Percentiles rank a stretch among this genome's conserved stretches.
phyloP scores from a whole-genome alignment of 805 yeast species.

The Torulaspora franciscae region DNA sequence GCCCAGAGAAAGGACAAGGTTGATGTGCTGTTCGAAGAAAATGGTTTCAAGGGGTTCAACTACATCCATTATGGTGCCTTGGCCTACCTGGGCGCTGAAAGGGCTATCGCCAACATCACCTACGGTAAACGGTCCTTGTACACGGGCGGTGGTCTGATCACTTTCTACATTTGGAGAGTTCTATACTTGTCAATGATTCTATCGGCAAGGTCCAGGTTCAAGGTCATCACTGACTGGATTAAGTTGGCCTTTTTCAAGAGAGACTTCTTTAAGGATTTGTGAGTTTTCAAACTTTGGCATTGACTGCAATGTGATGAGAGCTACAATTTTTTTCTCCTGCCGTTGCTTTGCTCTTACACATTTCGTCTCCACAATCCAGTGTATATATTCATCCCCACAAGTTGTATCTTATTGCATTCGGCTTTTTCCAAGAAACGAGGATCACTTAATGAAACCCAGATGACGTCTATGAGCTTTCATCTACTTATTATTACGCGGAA shows the following conservation, averaged over 20 bases:
- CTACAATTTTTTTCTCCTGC: slow-evolving; percentile 4
- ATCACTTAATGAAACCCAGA: slow-evolving; percentile 1
- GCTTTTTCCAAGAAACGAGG: not conserved
- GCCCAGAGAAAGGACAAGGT: slow-evolving; percentile 37
- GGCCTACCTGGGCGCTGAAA: slow-evolving; percentile 89
- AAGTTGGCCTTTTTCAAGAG: slow-evolving; percentile 87
- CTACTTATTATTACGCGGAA: slow-evolving; percentile 5
- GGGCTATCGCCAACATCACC: slow-evolving; percentile 91
- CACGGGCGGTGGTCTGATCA: slow-evolving; percentile 81
- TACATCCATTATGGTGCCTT: slow-evolving; percentile 88
- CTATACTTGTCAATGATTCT: slow-evolving; percentile 87
- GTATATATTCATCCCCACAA: slow-evolving; percentile 11
- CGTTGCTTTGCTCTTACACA: not conserved
- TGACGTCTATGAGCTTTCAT: not conserved
- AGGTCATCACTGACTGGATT: slow-evolving; percentile 83
- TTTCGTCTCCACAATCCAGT: slow-evolving; percentile 6
- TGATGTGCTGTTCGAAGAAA: slow-evolving; percentile 42
- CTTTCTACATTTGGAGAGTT: slow-evolving; percentile 89
- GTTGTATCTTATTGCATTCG: slow-evolving; percentile 6
- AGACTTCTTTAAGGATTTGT: slow-evolving; percentile 82
- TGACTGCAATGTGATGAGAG: slow-evolving; percentile 1
- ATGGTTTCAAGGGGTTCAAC: slow-evolving; percentile 59
- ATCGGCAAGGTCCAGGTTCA: slow-evolving; percentile 78
- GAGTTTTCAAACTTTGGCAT: slow-evolving; percentile 12
- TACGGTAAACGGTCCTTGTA: slow-evolving; percentile 72